phyloP scores from a whole-genome alignment of 2,329 filamentous ascomycete genomes.

The Fusarium brachygibbosum region DNA sequence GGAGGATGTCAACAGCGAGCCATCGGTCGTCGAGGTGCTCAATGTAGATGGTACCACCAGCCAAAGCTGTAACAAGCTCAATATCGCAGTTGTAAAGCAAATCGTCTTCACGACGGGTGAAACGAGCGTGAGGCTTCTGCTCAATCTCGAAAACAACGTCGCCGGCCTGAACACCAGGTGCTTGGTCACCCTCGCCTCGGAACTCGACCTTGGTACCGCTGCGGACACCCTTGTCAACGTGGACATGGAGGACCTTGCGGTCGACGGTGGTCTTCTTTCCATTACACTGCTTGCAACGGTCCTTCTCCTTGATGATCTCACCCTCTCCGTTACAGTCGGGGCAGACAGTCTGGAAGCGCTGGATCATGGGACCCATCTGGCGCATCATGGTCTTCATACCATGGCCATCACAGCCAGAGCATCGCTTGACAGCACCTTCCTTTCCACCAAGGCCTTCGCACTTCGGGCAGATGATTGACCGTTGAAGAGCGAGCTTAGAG shows the following conservation, averaged over 20 bases:
- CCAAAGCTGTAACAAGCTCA: conserved; percentile 93
- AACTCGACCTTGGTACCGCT: conserved; percentile 98
- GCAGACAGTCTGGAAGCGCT: conserved; percentile 99
- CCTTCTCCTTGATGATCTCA: conserved; percentile 96
- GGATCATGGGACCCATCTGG: conserved; percentile 99
- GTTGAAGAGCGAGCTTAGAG: conserved; percentile 96
- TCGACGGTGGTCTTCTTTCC: conserved; percentile 99
- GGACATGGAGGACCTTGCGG: conserved; percentile 97
- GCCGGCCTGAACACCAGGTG: conserved; percentile 90
- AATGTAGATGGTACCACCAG: conserved; percentile 89
- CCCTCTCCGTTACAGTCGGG: conserved; percentile 98
- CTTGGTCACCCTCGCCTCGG: conserved; percentile 95
- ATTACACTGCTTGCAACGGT: conserved; percentile 95
- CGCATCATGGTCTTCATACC: conserved; percentile 99
- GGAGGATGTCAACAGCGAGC: conserved; percentile 92
- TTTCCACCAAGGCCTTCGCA: conserved; percentile 96
- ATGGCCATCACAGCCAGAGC: conserved; percentile 88
- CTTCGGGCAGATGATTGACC: conserved; percentile 95
- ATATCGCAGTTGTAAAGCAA: conserved; percentile 96
- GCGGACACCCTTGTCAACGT: conserved; percentile 94
- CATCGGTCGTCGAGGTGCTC: conserved; percentile 98
- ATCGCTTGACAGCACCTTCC: conserved; percentile 96
- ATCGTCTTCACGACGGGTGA: conserved; percentile 96
- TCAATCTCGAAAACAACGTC: conserved; percentile 99
- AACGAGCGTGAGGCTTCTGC: conserved; percentile 96